Percentiles rank a stretch among this genome's conserved stretches.
These are phyloP conservation scores for Luvunga scandens DNA, from an alignment of 345 rosid genomes.

Conservation along the genomic window DNA sequence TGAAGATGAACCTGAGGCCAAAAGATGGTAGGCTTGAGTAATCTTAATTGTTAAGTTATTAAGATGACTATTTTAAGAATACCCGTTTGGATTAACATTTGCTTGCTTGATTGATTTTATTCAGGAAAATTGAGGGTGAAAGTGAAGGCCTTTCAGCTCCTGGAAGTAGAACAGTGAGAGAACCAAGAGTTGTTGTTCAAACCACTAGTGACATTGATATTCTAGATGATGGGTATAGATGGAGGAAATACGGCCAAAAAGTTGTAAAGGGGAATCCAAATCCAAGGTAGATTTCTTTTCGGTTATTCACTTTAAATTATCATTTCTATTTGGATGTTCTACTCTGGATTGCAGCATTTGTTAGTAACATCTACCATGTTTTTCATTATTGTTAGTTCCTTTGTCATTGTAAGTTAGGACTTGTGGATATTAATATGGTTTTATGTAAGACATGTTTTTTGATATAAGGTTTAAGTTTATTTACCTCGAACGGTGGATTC, in stretches of 20 bases:
- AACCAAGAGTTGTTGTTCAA: slow-evolving; percentile 91
- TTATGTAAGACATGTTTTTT: too few relatives aligned
- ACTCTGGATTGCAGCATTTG: too few relatives aligned
- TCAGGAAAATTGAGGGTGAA: slow-evolving; percentile 74
- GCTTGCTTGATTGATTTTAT: not conserved
- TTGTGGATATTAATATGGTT: too few relatives aligned
- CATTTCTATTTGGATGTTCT: not conserved
- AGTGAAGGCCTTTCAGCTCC: slow-evolving; percentile 75
- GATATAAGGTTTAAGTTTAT: not conserved
- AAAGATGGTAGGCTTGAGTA: slow-evolving; percentile 60
- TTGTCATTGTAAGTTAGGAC: too few relatives aligned
- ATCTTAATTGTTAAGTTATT: not conserved
- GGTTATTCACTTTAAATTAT: not conserved
- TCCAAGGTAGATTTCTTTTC: slow-evolving; percentile 53
- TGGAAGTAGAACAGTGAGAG: slow-evolving; percentile 77
- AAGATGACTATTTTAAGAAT: too few relatives aligned
- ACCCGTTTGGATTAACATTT: not conserved
- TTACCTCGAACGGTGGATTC: slow-evolving; percentile 1
- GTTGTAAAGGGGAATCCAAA: slow-evolving; percentile 95
- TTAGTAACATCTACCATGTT: too few relatives aligned
- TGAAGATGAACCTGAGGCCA: slow-evolving; percentile 79
- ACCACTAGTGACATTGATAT: slow-evolving; percentile 93
- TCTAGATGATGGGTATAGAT: slow-evolving; percentile 89
- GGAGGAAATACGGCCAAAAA: slow-evolving; percentile 99
- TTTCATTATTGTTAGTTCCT: too few relatives aligned